Evolutionary conservation across 2,329 filamentous ascomycete species (phyloP).

Genomic region (Phaeosphaeria sp.): DNA sequence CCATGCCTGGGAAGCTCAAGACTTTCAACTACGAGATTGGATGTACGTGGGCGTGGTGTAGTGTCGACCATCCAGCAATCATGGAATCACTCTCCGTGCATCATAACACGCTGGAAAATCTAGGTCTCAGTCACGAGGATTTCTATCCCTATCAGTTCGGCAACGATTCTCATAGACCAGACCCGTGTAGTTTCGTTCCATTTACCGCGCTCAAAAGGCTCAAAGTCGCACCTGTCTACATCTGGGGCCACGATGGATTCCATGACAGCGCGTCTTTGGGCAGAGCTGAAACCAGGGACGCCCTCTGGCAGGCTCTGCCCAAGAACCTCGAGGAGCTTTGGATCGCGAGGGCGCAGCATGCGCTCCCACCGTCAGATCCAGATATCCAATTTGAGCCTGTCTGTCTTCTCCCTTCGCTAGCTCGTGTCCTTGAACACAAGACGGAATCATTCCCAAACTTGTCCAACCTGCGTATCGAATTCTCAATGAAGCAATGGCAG

Average conservation of each 20-base stretch:
- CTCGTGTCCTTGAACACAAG: background rate
- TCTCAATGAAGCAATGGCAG: background rate
- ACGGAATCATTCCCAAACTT: background rate
- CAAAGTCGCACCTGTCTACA: background rate
- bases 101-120: background rate
- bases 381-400: background rate
- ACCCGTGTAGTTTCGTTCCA: background rate
- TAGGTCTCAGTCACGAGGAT: background rate
- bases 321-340: background rate
- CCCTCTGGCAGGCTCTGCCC: background rate
- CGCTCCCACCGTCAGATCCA: background rate
- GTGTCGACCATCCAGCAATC: background rate
- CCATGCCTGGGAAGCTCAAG: background rate
- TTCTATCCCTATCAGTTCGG: background rate
- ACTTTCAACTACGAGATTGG: background rate
- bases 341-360: background rate
- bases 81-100: background rate
- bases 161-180: background rate
- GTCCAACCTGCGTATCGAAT: background rate
- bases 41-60: background rate
- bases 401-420: background rate
- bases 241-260: background rate
- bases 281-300: background rate
- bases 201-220: background rate
- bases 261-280: background rate